A percentile compares a stretch with the other conserved stretches of the same genome.
Evolutionary conservation across 257 asterid species (phyloP).

Genomic region (Solanum piurae): DNA sequence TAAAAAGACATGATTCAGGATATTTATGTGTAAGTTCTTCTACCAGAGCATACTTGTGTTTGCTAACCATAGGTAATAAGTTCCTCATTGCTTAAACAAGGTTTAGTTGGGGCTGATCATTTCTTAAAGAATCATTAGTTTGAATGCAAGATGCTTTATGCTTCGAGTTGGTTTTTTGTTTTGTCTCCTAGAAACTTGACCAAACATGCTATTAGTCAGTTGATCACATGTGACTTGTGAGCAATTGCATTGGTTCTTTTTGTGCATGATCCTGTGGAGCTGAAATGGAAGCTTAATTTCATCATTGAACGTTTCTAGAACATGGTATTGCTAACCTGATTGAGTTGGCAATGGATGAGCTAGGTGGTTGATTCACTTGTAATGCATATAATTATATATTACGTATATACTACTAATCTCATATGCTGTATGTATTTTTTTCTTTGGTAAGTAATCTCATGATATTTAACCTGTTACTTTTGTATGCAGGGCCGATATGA

Average conservation of each 20-base stretch:
- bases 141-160: not conserved
- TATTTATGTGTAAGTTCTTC: not conserved
- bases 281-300: not conserved
- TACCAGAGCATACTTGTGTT: not conserved
- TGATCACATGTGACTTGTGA: not conserved
- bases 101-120: not conserved
- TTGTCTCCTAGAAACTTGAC: not conserved
- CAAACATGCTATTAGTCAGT: not conserved
- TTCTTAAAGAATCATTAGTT: not conserved
- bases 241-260: not conserved
- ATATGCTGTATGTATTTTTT: not conserved
- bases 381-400: not conserved
- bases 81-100: not conserved
- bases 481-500: conserved; percentile 75
- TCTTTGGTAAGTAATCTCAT: not conserved
- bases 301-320: not conserved
- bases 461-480: not conserved
- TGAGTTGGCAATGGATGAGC: not conserved
- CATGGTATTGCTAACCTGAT: not conserved
- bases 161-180: too few relatives aligned
- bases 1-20: not conserved
- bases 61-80: not conserved
- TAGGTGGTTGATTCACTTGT: not conserved
- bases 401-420: not conserved
- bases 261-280: not conserved